Percentiles rank a stretch among this genome's conserved stretches.
Conservation (phyloP, 2,329 filamentous ascomycete species). For the Aspergillus amoenus region DNA sequence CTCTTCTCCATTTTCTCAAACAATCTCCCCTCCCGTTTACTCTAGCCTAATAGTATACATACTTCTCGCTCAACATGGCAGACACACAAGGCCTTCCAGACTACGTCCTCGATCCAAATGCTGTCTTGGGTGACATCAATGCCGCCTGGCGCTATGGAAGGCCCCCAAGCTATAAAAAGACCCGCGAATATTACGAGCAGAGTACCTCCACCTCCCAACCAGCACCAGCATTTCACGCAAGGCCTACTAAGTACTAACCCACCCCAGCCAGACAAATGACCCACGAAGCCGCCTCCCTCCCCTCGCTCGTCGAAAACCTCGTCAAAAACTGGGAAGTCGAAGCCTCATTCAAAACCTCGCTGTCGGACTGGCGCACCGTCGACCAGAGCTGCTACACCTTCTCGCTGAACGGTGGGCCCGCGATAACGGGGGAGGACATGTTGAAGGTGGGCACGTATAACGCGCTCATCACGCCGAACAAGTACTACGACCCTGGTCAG, state of each 20-base stretch:
- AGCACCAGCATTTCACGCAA: no score
- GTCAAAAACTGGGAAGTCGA: conserved; percentile 75
- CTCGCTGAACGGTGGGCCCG: conserved; percentile 61
- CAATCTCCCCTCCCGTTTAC: neutral
- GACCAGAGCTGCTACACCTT: conserved; percentile 61
- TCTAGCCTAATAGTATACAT: no score
- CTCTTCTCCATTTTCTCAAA: neutral
- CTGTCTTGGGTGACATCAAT: conserved; percentile 54
- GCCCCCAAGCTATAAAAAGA: conserved; percentile 65
- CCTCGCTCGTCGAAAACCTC: conserved; percentile 64
- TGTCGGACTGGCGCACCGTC: conserved; percentile 66
- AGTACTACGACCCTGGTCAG: conserved; percentile 63
- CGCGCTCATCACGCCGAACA: conserved; percentile 62
- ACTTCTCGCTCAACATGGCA: neutral
- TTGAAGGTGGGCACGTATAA: conserved; percentile 68
- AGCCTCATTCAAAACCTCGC: conserved; percentile 64
- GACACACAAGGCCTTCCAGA: conserved; percentile 45
- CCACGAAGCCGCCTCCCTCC: conserved; percentile 58
- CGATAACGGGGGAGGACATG: conserved; percentile 63
- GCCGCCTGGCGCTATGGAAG: conserved; percentile 61
- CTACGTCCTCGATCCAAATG: conserved; percentile 59
- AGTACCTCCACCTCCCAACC: conserved; percentile 40
- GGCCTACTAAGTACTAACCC: neutral
- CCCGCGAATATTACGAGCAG: conserved; percentile 58
- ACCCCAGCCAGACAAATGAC: conserved; percentile 55